Evolutionary conservation across 495 filamentous ascomycete species (phyloP), one percentile per base, ranked within the genome.

Genomic region (Staphylotrichum tortipilum): DNA sequence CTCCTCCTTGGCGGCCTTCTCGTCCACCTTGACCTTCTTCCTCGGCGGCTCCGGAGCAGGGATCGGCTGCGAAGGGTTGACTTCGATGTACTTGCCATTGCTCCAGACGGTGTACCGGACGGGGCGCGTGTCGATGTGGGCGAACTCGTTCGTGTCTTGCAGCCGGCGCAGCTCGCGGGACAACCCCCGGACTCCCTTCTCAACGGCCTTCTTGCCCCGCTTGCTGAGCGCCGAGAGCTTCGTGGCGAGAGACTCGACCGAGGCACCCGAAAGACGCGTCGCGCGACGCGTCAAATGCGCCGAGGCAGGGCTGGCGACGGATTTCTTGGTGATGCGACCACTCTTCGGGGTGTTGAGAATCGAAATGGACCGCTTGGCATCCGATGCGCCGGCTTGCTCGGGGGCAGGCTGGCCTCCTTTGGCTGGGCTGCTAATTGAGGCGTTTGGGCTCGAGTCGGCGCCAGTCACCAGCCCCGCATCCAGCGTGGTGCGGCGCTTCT

Each of bases 91-190:
- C 49, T 78, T 80, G 24, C 77, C 77, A 48, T 78, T 78, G 47
- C 68, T 73, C 77, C 77, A 80, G 7, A 74, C 71, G 0, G 74
- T 67, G 47, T 66, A 65, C 2, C 61, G 15, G n/a, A 78, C 69
- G 5, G 75, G 74, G 40, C 68, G 67, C 24, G 65, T 70, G 23
- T 79, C 77, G 30, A 78, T 76, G 26, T 70, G 63, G 1, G 71
- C 72, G 43, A 66, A 79, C 53, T 79, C 76, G 45, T 76, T 69
- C 6, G 76, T 79, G 37, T 79, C 76, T 48, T 70, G 66, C 5
- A 79, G 58, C 9, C 73, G 69, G 36, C 54, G 57, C 29, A 79
- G 50, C 46, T 79, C 76, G 49, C 71, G 71, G n/a, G 68, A 53
- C 61, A 74, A 57, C 28, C 61, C 58, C 33, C 54, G 48, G 21